Base-by-base conservation (phyloP, 805 yeast genomes). In the Pichia kluyveri region DNA sequence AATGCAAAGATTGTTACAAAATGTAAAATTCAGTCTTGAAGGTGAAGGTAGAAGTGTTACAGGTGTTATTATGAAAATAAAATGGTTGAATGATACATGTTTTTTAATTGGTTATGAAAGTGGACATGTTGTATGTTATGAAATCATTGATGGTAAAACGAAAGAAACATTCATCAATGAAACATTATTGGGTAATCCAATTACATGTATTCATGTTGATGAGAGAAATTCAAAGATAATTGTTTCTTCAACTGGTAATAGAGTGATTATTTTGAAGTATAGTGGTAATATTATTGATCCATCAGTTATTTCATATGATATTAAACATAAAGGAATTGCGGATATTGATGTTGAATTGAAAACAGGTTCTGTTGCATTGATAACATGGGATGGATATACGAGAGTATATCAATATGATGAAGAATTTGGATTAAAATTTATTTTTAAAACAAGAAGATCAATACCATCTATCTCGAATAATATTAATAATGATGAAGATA, bases 71-170 rank as follows among this genome's bases (percentile, higher is more conserved):
- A 84, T 87, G 88, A 73, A 70, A 42, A 55, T 83, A 3, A 51
- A 58, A 1, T 73, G 77, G 62, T 55, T 73, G 1, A 56, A 55
- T 11, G 54, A 58, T 2, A 51, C 60, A 10, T 48, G 62, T 1
- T 57, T 79, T 17, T 62, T 63, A 17, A 68, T 82, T 7, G 96
- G 95, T 1, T 86, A 75, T 58, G 96, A 86, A 60, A 80, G 85
- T 17, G 95, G 96, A 0, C 44, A 54, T 12, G 31, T 75, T 15
- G n/a, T 32, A 0, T 45, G 44, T 55, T 49, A 26, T 27, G 8
- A 34, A 37, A 7, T 48, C 11, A 5, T 12, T 34, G 34, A 39
- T 8, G 31, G 17, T 28, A 17, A 46, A 53, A 18, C 64, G 0
- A 55, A 58, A 23, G 54, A 61, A 12, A 8, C 44, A 1, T 27